Conservation (phyloP, 2,329 filamentous ascomycete genomes). For the Colletotrichum lentis region DNA sequence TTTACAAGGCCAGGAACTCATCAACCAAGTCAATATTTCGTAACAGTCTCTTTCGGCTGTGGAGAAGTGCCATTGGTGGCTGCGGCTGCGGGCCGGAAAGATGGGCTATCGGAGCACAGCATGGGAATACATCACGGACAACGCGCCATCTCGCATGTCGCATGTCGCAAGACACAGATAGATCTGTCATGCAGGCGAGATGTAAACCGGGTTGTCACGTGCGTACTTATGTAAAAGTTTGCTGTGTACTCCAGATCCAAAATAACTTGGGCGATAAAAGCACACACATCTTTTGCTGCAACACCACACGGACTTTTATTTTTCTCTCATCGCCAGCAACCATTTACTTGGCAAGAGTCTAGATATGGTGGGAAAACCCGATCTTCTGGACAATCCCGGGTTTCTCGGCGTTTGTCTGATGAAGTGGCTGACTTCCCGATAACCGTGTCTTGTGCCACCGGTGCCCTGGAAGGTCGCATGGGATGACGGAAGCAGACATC, state of each 20-base stretch:
- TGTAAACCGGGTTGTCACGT: background rate
- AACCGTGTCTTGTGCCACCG: constrained; percentile 3
- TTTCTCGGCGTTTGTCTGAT: background rate
- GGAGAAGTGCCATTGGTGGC: constrained; percentile 3
- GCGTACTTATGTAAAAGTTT: background rate
- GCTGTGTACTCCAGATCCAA: background rate
- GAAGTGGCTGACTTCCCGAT: background rate
- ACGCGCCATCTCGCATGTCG: constrained; percentile 16
- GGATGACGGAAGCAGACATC: constrained; percentile 24
- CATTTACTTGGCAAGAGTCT: background rate
- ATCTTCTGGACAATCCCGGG: no score
- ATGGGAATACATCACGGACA: background rate
- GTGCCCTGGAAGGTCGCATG: constrained; percentile 3
- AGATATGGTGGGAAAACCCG: background rate
- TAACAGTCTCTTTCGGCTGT: constrained; percentile 9
- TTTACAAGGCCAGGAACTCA: background rate
- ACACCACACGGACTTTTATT: background rate
- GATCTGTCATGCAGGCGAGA: background rate
- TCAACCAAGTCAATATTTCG: background rate
- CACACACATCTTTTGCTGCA: background rate
- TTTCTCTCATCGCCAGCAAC: background rate
- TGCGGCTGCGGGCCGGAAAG: background rate
- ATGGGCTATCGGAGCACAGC: background rate
- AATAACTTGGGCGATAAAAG: background rate
- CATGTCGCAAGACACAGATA: constrained; percentile 6